These are phyloP conservation scores for Datura wrightii DNA, from an alignment of 257 asterid genomes.

Conservation along the genomic window DNA sequence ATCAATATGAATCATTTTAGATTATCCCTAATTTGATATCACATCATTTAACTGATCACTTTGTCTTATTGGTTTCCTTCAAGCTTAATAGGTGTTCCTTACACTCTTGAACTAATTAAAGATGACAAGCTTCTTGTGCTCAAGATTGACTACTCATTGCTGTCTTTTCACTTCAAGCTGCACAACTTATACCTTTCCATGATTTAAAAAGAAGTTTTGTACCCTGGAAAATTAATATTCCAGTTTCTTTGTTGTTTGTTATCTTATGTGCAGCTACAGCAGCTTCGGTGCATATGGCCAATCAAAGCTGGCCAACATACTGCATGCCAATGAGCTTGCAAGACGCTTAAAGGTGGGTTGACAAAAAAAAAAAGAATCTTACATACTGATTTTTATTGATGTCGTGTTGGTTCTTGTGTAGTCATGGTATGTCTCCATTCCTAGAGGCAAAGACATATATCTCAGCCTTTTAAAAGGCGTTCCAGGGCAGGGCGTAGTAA, in stretches of 20 bases:
- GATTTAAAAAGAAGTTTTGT: background rate
- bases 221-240: background rate
- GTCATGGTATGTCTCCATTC: background rate
- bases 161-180: constrained; percentile 11
- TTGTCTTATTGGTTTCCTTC: background rate
- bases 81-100: background rate
- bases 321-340: constrained; percentile 76
- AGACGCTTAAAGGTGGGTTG: constrained; percentile 64
- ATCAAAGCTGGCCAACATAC: constrained; percentile 80
- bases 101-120: constrained; percentile 8
- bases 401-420: background rate
- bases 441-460: background rate
- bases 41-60: background rate
- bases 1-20: background rate
- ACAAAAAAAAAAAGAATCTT: background rate
- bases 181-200: background rate
- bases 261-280: constrained; percentile 54
- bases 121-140: background rate
- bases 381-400: background rate
- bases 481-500: too few species aligned
- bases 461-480: too few species aligned
- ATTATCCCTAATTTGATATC: background rate
- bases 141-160: background rate
- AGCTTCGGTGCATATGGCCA: constrained; percentile 71
- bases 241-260: background rate